Conservation (phyloP, 2,329 filamentous ascomycete genomes). For the Xylariales sp. region DNA sequence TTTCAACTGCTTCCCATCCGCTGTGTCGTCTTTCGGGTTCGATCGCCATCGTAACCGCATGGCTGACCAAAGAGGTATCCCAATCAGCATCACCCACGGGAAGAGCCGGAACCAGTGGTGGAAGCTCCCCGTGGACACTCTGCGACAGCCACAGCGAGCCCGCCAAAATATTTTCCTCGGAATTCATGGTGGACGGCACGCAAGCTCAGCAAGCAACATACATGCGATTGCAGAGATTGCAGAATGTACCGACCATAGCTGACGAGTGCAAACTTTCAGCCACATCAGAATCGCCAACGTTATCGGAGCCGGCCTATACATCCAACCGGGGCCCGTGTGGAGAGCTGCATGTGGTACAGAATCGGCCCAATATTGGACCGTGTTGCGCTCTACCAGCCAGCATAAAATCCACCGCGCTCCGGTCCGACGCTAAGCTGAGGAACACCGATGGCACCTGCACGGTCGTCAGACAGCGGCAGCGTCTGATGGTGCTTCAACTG, state of each 20-base stretch:
- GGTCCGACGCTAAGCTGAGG: too few relatives aligned
- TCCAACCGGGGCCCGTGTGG: background rate
- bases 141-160: slow-evolving; percentile 7
- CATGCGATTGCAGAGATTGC: too few relatives aligned
- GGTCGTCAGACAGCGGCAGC: too few relatives aligned
- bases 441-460: too few relatives aligned
- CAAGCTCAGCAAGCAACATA: background rate
- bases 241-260: too few relatives aligned
- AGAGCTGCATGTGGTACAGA: background rate
- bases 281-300: background rate
- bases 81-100: slow-evolving; percentile 14
- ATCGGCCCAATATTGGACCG: slow-evolving; percentile 4
- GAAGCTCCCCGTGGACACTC: slow-evolving; percentile 3
- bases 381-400: too few relatives aligned
- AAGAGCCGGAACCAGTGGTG: slow-evolving; percentile 7
- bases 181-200: slow-evolving; percentile 1
- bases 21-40: slow-evolving; percentile 18
- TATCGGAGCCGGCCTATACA: slow-evolving; percentile 4
- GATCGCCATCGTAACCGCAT: slow-evolving; percentile 6
- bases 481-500: too few relatives aligned
- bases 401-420: too few relatives aligned
- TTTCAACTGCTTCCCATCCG: slow-evolving; percentile 21
- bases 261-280: background rate
- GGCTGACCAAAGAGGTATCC: slow-evolving; percentile 17
- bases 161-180: background rate